A percentile compares a stretch with the other conserved stretches of the same genome.
Evolutionary conservation across 306 rosid genomes (phyloP).

Genomic region (Lathyrus aphaca): DNA sequence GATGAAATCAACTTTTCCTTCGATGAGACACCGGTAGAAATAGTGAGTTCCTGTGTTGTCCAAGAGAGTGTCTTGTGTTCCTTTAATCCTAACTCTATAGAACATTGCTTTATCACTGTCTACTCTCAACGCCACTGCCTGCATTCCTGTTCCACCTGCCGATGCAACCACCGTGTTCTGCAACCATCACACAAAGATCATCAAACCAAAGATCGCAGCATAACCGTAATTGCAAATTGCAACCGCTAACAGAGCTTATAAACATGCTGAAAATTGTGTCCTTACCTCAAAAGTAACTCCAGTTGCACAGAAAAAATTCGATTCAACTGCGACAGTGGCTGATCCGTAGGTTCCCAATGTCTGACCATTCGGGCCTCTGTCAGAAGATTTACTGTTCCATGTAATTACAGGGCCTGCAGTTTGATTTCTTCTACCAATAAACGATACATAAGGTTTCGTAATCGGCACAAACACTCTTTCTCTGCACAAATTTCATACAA

Average conservation of each 20-base stretch:
- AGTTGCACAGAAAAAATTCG: conserved; percentile 84
- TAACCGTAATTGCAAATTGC: not conserved
- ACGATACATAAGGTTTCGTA: conserved; percentile 77
- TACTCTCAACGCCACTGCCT: conserved; percentile 86
- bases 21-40: conserved; percentile 61
- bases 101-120: conserved; percentile 79
- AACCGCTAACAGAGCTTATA: not conserved
- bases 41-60: conserved; percentile 80
- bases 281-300: conserved; percentile 73
- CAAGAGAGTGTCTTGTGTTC: conserved; percentile 84
- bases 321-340: conserved; percentile 76
- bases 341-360: conserved; percentile 72
- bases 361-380: conserved; percentile 55
- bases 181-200: conserved; percentile 1
- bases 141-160: conserved; percentile 77
- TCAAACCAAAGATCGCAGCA: not conserved
- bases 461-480: conserved; percentile 77
- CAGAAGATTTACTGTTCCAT: conserved; percentile 87
- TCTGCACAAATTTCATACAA: conserved; percentile 51
- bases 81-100: conserved; percentile 62
- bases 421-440: conserved; percentile 59
- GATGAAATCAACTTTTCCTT: conserved; percentile 80
- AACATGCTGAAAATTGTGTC: not conserved
- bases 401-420: conserved; percentile 56
- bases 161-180: conserved; percentile 79